These are phyloP conservation scores for Evansstolkia leycettana DNA, from an alignment of 495 filamentous ascomycete species.

Conservation along the genomic window DNA sequence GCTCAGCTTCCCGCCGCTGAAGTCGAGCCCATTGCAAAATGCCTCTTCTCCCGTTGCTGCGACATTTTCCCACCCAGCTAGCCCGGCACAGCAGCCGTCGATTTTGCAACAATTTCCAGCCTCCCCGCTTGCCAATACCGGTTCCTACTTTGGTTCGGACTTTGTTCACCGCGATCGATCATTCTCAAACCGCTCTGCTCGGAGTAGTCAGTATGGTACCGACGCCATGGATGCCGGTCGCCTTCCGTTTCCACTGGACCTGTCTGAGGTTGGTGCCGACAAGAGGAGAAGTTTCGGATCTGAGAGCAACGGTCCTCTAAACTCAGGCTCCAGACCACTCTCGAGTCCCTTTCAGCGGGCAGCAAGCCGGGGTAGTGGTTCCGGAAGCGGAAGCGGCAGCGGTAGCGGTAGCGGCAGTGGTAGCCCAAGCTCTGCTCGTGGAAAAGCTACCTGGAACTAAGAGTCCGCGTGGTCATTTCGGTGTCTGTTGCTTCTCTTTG, in stretches of 20 bases:
- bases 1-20: constrained; percentile 25
- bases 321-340: constrained; percentile 18
- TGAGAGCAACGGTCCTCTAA: constrained; percentile 19
- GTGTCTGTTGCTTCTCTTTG: constrained; percentile 2
- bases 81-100: constrained; percentile 22
- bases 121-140: constrained; percentile 21
- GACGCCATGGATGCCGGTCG: constrained; percentile 28
- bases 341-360: constrained; percentile 31
- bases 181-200: constrained; percentile 34
- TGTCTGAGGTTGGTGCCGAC: constrained; percentile 20
- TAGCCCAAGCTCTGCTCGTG: constrained; percentile 30
- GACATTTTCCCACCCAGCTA: constrained; percentile 26
- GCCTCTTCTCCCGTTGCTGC: constrained; percentile 22
- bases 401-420: constrained; percentile 16
- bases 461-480: constrained; percentile 1
- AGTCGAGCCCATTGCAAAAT: constrained; percentile 31
- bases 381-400: constrained; percentile 31
- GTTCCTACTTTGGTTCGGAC: constrained; percentile 24
- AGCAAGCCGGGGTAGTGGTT: constrained; percentile 32
- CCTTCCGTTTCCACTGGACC: constrained; percentile 21
- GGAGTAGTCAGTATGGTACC: constrained; percentile 28
- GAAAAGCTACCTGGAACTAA: constrained; percentile 12
- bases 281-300: constrained; percentile 22
- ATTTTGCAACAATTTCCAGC: constrained; percentile 26
- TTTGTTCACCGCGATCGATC: constrained; percentile 29